phyloP scores from a whole-genome alignment of 139 green algal genomes.

The Chlorella ohadii region DNA sequence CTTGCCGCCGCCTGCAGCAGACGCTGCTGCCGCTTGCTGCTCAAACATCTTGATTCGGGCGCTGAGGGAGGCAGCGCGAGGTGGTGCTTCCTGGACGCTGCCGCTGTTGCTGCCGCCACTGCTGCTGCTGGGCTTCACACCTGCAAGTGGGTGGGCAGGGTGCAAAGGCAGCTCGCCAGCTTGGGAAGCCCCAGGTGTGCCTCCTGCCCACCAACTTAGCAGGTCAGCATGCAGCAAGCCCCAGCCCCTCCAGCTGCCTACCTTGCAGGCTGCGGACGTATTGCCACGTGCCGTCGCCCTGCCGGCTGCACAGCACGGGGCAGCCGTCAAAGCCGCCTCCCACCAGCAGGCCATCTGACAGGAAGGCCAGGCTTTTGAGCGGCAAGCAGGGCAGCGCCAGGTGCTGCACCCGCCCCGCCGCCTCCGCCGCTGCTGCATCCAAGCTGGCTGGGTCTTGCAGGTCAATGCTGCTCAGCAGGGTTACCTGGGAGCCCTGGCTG shows the following conservation, averaged over 20 bases:
- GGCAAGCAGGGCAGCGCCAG: constrained; percentile 13
- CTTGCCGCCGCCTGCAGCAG: not conserved
- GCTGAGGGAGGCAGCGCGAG: constrained; percentile 7
- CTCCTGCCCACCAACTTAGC: no score
- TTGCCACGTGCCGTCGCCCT: constrained; percentile 15
- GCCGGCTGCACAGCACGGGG: constrained; percentile 13
- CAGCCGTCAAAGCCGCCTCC: constrained; percentile 29
- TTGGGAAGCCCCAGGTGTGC: no score
- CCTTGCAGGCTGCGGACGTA: not conserved
- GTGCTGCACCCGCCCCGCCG: not conserved
- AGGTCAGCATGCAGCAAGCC: not conserved
- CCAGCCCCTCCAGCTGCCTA: not conserved
- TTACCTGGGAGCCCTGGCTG: constrained; percentile 23
- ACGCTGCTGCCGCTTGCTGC: constrained; percentile 8
- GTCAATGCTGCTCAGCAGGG: constrained; percentile 3
- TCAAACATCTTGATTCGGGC: constrained; percentile 34
- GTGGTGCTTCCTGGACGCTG: not conserved
- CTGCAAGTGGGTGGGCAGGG: not conserved
- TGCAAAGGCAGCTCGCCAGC: not conserved
- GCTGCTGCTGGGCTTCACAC: not conserved
- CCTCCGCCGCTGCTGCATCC: not conserved
- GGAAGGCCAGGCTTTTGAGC: constrained; percentile 25
- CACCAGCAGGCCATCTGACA: constrained; percentile 19
- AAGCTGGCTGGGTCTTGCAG: not conserved
- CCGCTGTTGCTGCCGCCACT: no score